These are phyloP conservation scores for Sphagnurus paluster DNA, from an alignment of 1,284 basidiomycete species.

Conservation along the genomic window DNA sequence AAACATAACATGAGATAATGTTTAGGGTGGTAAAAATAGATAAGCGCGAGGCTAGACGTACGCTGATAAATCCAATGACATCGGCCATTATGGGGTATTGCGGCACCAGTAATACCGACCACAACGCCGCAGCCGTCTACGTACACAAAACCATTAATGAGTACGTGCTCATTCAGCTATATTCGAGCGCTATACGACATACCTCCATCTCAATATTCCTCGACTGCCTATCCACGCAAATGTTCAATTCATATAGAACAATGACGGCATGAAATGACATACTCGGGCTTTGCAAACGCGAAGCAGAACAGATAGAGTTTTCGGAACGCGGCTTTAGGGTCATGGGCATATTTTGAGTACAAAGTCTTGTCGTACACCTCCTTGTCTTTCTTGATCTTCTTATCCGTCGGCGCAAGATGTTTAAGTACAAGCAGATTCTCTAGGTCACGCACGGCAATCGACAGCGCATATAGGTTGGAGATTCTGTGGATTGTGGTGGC, in stretches of 20 bases:
- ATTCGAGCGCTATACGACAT: neutral
- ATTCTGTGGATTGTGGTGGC: constrained; percentile 46
- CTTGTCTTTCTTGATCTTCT: too few species aligned
- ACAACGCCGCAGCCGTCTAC: constrained; percentile 70
- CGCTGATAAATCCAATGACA: constrained; percentile 62
- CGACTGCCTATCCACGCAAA: constrained; percentile 46
- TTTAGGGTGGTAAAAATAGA: neutral
- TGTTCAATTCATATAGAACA: neutral
- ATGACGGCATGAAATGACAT: constrained; percentile 32
- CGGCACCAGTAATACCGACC: constrained; percentile 67
- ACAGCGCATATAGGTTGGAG: constrained; percentile 52
- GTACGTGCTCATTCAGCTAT: neutral
- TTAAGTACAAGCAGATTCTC: constrained; percentile 59
- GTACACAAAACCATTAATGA: constrained; percentile 1
- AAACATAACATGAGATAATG: neutral
- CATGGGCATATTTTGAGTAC: constrained; percentile 49
- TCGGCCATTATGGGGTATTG: constrained; percentile 64
- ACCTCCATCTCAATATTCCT: constrained; percentile 82
- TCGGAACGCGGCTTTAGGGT: constrained; percentile 54
- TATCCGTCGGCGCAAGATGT: constrained; percentile 35
- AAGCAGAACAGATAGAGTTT: constrained; percentile 73
- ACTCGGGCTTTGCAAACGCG: constrained; percentile 64
- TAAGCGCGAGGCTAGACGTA: constrained; percentile 39
- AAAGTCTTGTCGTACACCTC: constrained; percentile 57
- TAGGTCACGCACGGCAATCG: constrained; percentile 55